phyloP scores from a whole-genome alignment of 768 basidiomycete species.

The Gyrodon lividus region DNA sequence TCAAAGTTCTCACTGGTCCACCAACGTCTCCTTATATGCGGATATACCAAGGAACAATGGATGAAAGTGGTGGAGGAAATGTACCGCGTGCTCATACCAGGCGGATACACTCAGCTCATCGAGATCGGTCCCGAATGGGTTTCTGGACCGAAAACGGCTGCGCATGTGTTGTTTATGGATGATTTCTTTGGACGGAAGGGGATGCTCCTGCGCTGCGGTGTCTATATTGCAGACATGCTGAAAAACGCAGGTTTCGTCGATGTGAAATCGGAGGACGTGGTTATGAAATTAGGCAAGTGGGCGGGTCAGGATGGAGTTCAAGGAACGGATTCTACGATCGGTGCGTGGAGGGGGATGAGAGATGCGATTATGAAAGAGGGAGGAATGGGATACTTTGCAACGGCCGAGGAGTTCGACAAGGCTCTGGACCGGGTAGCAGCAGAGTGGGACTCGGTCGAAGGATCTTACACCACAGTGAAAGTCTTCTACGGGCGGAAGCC shows the following conservation, averaged over 20 bases:
- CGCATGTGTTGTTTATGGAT: conserved; percentile 9
- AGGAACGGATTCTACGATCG: conserved; percentile 14
- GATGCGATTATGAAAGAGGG: conserved; percentile 20
- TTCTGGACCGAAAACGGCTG: conserved; percentile 13
- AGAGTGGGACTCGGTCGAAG: conserved; percentile 26
- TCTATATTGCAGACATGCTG: conserved; percentile 20
- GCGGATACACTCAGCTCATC: conserved; percentile 34
- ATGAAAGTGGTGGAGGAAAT: conserved; percentile 23
- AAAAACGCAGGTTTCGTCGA: conserved; percentile 17
- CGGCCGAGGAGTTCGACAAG: conserved; percentile 20
- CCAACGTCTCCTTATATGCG: conserved; percentile 33
- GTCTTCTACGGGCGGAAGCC: conserved; percentile 17
- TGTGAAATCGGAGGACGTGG: conserved; percentile 16
- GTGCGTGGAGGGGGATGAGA: conserved; percentile 25
- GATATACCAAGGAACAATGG: conserved; percentile 32
- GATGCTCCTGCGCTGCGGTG: conserved; percentile 8
- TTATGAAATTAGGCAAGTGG: conserved; percentile 24
- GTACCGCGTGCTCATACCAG: conserved; percentile 31
- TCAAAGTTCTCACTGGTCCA: conserved; percentile 32
- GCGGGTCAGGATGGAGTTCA: conserved; percentile 22
- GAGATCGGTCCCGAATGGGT: conserved; percentile 23
- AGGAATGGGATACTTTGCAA: conserved; percentile 11
- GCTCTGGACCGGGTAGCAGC: conserved; percentile 14
- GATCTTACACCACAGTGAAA: conserved; percentile 8
- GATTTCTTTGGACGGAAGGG: conserved; percentile 8